Evolutionary conservation across 1,284 basidiomycete genomes (phyloP).

Genomic region (Naganishia albida): DNA sequence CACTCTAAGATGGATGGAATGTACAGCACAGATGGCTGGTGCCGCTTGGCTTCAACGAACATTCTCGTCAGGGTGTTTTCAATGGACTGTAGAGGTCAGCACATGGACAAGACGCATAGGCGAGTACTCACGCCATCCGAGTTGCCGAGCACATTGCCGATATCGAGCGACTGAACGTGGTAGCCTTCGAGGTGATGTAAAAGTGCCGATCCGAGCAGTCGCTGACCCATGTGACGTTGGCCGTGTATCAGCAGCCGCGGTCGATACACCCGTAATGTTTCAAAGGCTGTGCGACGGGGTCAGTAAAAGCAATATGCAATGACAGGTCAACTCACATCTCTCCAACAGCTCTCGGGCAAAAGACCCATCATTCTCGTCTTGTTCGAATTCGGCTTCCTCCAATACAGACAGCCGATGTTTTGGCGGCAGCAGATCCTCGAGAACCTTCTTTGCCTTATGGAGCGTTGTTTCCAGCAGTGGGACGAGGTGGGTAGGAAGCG

Average conservation of each 20-base stretch:
- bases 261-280: constrained; percentile 84
- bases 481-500: constrained; percentile 81
- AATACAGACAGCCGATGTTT: constrained; percentile 75
- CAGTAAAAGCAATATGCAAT: constrained; percentile 27
- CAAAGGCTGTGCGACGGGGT: constrained; percentile 69
- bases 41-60: constrained; percentile 96
- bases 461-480: constrained; percentile 73
- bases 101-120: not conserved
- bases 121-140: constrained; percentile 71
- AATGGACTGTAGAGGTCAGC: constrained; percentile 62
- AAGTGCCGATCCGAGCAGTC: constrained; percentile 82
- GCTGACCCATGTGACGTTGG: constrained; percentile 82
- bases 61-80: constrained; percentile 93
- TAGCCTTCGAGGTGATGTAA: constrained; percentile 94
- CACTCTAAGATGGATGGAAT: constrained; percentile 87
- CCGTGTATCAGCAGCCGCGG: constrained; percentile 88
- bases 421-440: constrained; percentile 70
- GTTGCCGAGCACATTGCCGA: constrained; percentile 85
- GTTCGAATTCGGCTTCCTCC: constrained; percentile 92
- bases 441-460: constrained; percentile 68
- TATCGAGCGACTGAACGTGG: constrained; percentile 89
- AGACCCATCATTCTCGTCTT: constrained; percentile 65
- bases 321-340: constrained; percentile 64
- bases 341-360: constrained; percentile 80
- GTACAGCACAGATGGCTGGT: constrained; percentile 93